phyloP scores from a whole-genome alignment of 2,329 filamentous ascomycete genomes.

The Macrophomina pseudophaseolina region DNA sequence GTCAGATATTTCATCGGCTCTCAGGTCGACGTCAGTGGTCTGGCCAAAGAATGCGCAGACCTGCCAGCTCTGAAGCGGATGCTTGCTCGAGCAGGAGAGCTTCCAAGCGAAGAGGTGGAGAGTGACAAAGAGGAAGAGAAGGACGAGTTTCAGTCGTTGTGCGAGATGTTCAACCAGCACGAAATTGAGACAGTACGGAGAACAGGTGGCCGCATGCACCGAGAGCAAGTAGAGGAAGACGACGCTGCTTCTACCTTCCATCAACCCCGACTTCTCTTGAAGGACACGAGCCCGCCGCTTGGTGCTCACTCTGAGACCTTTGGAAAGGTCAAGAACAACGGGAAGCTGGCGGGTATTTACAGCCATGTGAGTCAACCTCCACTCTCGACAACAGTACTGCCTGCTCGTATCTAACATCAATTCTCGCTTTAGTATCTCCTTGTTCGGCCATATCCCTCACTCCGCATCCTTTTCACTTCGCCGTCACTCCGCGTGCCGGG shows the following conservation, averaged over 20 bases:
- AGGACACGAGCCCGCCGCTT: conserved; percentile 47
- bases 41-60: conserved; percentile 69
- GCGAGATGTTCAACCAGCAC: conserved; percentile 70
- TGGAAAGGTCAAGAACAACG: conserved; percentile 41
- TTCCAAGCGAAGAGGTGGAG: not conserved
- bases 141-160: conserved; percentile 69
- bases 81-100: conserved; percentile 42
- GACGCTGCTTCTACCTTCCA: conserved; percentile 36
- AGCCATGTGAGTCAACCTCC: conserved; percentile 56
- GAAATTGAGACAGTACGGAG: conserved; percentile 70
- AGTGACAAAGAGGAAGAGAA: conserved; percentile 45
- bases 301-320: not conserved
- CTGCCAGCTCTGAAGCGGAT: conserved; percentile 66
- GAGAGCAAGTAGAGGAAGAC: conserved; percentile 44
- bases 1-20: conserved; percentile 75
- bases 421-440: conserved; percentile 50
- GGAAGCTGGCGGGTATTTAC: conserved; percentile 52
- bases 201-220: conserved; percentile 68
- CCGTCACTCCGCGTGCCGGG: conserved; percentile 56
- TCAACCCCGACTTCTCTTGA: conserved; percentile 54
- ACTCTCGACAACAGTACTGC: not conserved
- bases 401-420: not conserved
- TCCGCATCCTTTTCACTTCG: conserved; percentile 57
- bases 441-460: conserved; percentile 53
- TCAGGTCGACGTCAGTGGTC: conserved; percentile 72